Conservation (phyloP, 352 stramenopile genomes). For the Phytophthora macrochlamydospora region DNA sequence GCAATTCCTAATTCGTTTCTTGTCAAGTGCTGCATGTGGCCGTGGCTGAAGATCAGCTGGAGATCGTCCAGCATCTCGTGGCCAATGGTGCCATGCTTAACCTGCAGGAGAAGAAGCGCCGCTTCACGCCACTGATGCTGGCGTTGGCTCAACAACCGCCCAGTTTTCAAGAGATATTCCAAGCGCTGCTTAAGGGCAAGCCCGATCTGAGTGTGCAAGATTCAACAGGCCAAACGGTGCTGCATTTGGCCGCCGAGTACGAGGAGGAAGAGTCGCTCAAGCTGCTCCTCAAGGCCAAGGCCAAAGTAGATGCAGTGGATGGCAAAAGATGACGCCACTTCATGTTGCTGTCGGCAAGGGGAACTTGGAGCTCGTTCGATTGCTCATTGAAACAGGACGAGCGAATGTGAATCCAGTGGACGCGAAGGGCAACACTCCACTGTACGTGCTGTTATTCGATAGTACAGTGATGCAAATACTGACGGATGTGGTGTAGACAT, state of each 20-base stretch:
- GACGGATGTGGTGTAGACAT: conserved; percentile 38
- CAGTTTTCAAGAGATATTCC: conserved; percentile 68
- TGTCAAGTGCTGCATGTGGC: conserved; percentile 67
- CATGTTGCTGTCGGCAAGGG: conserved; percentile 69
- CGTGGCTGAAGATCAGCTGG: conserved; percentile 71
- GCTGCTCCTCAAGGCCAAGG: conserved; percentile 61
- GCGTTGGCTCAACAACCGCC: conserved; percentile 71
- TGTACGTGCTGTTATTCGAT: conserved; percentile 39
- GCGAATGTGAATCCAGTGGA: conserved; percentile 66
- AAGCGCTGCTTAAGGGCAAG: conserved; percentile 71
- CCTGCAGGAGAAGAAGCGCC: conserved; percentile 77
- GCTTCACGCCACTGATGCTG: conserved; percentile 80
- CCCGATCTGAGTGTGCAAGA: conserved; percentile 69
- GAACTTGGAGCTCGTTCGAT: conserved; percentile 60
- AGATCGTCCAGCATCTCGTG: conserved; percentile 75
- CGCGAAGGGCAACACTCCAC: conserved; percentile 66
- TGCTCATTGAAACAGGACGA: conserved; percentile 66
- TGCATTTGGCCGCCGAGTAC: conserved; percentile 78
- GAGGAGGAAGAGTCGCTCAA: conserved; percentile 64
- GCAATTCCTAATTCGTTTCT: too few relatives aligned
- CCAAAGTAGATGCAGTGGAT: conserved; percentile 67
- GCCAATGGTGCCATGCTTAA: conserved; percentile 72
- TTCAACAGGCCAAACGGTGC: conserved; percentile 60
- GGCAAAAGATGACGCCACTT: conserved; percentile 80
- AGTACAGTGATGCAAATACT: background rate